Conservation (phyloP, 2,329 filamentous ascomycete genomes). For the Fusarium buxicola region DNA sequence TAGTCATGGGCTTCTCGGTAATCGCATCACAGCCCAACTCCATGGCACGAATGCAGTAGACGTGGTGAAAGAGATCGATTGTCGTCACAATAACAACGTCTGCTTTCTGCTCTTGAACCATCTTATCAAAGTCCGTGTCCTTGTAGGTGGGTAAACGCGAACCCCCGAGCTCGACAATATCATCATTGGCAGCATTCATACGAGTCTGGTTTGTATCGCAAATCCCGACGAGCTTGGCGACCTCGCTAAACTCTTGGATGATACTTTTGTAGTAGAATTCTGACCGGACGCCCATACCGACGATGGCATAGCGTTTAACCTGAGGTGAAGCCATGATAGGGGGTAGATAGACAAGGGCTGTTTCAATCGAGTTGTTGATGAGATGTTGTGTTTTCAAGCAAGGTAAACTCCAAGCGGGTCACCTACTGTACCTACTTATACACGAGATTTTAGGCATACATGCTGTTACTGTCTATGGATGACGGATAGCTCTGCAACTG, state of each 20-base stretch:
- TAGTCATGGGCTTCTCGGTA: slow-evolving; percentile 74
- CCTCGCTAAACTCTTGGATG: slow-evolving; percentile 59
- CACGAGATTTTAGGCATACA: too few species aligned
- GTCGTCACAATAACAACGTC: slow-evolving; percentile 73
- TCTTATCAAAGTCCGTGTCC: slow-evolving; percentile 66
- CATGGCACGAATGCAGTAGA: slow-evolving; percentile 69
- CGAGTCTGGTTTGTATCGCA: slow-evolving; percentile 72
- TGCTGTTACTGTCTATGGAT: too few species aligned
- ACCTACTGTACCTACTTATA: too few species aligned
- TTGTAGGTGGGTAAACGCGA: slow-evolving; percentile 64
- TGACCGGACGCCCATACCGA: slow-evolving; percentile 69
- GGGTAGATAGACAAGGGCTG: neutral
- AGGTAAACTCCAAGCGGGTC: too few species aligned
- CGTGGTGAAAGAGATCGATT: slow-evolving; percentile 70
- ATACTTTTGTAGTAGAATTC: slow-evolving; percentile 71
- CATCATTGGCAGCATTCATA: slow-evolving; percentile 65
- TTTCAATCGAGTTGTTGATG: neutral
- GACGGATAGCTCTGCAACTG: neutral
- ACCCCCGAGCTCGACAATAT: slow-evolving; percentile 61
- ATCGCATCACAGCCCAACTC: slow-evolving; percentile 70
- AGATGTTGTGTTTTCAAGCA: neutral
- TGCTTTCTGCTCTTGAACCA: slow-evolving; percentile 67
- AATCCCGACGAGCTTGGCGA: slow-evolving; percentile 65
- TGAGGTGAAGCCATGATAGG: slow-evolving; percentile 27
- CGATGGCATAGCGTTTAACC: slow-evolving; percentile 63